These are phyloP conservation scores for Metschnikowia anglica DNA, from an alignment of 805 yeast genomes.

Conservation along the genomic window DNA sequence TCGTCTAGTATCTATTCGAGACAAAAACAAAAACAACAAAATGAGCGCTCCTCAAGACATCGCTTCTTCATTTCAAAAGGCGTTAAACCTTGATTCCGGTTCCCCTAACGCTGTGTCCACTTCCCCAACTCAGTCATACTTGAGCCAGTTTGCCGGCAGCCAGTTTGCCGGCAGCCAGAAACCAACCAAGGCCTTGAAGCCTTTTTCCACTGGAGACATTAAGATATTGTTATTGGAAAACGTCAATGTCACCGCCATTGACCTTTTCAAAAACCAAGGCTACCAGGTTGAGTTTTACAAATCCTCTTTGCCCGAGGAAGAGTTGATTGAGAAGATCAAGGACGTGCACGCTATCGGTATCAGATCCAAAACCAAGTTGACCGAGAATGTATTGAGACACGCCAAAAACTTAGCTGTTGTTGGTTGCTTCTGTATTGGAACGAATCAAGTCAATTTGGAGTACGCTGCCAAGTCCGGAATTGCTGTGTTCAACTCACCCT, in stretches of 20 bases:
- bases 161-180: constrained; percentile 50
- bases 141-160: constrained; percentile 54
- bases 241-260: constrained; percentile 89
- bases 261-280: constrained; percentile 83
- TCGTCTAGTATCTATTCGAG: too few species aligned
- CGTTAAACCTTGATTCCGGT: constrained; percentile 46
- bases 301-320: constrained; percentile 86
- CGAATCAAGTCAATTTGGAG: constrained; percentile 93
- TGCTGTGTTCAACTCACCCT: constrained; percentile 97
- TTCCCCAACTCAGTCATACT: constrained; percentile 76
- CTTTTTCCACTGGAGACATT: constrained; percentile 93
- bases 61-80: constrained; percentile 54
- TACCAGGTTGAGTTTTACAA: constrained; percentile 95
- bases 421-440: constrained; percentile 99
- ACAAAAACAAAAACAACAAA: too few species aligned
- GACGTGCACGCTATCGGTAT: constrained; percentile 97
- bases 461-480: constrained; percentile 90
- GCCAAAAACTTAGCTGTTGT: constrained; percentile 87
- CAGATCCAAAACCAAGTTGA: constrained; percentile 92
- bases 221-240: constrained; percentile 89
- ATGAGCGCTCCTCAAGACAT: constrained; percentile 75
- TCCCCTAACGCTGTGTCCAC: constrained; percentile 72
- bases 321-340: constrained; percentile 87
- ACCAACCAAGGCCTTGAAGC: constrained; percentile 75
- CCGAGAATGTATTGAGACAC: constrained; percentile 71